These are phyloP conservation scores for Elsinoe australis DNA, from an alignment of 2,329 filamentous ascomycete species.

Conservation along the genomic window DNA sequence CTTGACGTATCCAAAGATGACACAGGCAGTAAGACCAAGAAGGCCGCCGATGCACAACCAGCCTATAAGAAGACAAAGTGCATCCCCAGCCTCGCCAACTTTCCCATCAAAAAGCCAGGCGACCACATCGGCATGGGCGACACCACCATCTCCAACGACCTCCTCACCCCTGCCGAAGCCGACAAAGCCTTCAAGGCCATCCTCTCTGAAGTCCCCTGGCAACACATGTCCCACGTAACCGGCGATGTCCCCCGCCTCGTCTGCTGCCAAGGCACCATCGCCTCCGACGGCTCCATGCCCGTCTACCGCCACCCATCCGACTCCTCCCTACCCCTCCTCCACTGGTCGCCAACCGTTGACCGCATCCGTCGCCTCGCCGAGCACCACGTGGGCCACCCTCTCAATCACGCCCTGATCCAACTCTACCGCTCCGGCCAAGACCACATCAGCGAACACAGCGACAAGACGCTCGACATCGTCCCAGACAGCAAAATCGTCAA, in stretches of 20 bases:
- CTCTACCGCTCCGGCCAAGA: slow-evolving; percentile 83
- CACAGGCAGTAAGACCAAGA: too few species aligned
- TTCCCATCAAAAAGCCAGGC: slow-evolving; percentile 36
- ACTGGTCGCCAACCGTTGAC: slow-evolving; percentile 67
- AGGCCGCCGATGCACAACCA: too few species aligned
- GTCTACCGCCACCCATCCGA: slow-evolving; percentile 95
- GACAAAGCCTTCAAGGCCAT: slow-evolving; percentile 61
- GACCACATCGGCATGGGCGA: slow-evolving; percentile 61
- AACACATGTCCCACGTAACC: slow-evolving; percentile 84
- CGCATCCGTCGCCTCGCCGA: slow-evolving; percentile 63
- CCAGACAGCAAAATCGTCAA: slow-evolving; percentile 80
- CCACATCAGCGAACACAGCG: slow-evolving; percentile 92
- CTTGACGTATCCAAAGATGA: too few species aligned
- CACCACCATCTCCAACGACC: slow-evolving; percentile 62
- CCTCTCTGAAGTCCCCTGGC: slow-evolving; percentile 72
- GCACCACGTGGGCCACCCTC: slow-evolving; percentile 61
- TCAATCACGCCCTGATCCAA: slow-evolving; percentile 92
- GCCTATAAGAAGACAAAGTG: slow-evolving; percentile 3
- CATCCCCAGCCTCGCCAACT: slow-evolving; percentile 18
- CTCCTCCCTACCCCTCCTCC: slow-evolving; percentile 67
- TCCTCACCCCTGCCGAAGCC: slow-evolving; percentile 51
- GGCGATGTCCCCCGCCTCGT: slow-evolving; percentile 88
- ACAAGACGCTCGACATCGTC: slow-evolving; percentile 90
- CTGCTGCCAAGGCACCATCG: slow-evolving; percentile 72
- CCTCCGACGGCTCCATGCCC: slow-evolving; percentile 65